Conservation (phyloP, 805 yeast species). For the Metschnikowia dekortorum region DNA sequence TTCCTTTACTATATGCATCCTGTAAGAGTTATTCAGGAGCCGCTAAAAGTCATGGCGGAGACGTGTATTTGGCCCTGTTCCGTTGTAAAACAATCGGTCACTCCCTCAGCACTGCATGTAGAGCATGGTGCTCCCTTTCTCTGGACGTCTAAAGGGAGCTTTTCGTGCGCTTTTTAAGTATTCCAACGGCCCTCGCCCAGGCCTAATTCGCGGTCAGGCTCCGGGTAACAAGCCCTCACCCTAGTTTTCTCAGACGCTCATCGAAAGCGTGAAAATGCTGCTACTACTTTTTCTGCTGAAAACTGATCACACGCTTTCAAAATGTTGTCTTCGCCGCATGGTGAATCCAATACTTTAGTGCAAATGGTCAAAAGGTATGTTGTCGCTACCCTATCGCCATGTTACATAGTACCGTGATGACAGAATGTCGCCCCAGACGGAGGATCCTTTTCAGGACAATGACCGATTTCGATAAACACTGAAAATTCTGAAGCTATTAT, state of each 20-base stretch:
- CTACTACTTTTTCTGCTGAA: background rate
- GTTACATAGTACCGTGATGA: slow-evolving; percentile 43
- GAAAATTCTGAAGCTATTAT: slow-evolving; percentile 52
- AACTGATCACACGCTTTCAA: background rate
- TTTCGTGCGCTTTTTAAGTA: no score
- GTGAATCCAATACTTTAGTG: slow-evolving; percentile 6
- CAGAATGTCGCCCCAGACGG: slow-evolving; percentile 77
- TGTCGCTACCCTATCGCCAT: background rate
- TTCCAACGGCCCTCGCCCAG: no score
- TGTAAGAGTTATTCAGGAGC: no score
- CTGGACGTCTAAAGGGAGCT: no score
- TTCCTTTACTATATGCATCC: no score
- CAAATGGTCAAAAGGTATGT: slow-evolving; percentile 13
- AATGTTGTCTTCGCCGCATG: slow-evolving; percentile 2
- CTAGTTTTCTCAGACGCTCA: background rate
- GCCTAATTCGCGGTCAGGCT: slow-evolving; percentile 1
- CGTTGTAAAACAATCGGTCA: no score
- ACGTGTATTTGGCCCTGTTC: no score
- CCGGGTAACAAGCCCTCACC: slow-evolving; percentile 1
- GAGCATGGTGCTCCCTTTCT: no score
- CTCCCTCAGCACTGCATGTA: no score
- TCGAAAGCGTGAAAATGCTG: background rate
- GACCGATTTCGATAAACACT: slow-evolving; percentile 67
- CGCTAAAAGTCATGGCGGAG: no score
- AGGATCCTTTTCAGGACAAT: slow-evolving; percentile 54